phyloP scores from a whole-genome alignment of 441 rosid species.

The Syzygium malaccense region DNA sequence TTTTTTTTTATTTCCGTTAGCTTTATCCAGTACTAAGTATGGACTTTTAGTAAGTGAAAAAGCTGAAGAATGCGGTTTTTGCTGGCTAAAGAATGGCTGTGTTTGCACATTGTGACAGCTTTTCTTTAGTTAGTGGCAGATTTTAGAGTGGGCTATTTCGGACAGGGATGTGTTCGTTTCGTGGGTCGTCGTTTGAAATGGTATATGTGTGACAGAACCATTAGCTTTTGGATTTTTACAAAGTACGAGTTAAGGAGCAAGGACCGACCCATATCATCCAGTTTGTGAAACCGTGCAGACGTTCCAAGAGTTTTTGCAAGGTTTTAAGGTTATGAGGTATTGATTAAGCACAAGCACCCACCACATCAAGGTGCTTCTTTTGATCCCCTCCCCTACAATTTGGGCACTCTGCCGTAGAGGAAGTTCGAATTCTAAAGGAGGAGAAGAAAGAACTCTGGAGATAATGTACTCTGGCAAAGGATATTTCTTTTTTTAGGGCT shows the following conservation, averaged over 20 bases:
- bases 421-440: background rate
- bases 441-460: background rate
- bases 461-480: background rate
- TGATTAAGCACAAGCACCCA: background rate
- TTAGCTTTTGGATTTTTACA: background rate
- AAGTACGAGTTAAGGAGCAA: background rate
- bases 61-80: background rate
- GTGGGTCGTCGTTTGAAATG: background rate
- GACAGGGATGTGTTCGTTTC: background rate
- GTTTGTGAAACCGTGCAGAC: background rate
- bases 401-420: background rate
- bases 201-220: background rate
- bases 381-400: background rate
- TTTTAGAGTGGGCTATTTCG: background rate
- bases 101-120: background rate
- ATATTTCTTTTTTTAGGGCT: background rate
- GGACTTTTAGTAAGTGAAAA: background rate
- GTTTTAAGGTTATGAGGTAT: background rate
- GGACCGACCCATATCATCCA: background rate
- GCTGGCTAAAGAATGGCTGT: background rate
- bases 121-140: background rate
- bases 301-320: background rate
- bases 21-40: background rate
- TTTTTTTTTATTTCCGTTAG: background rate
- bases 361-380: background rate